Evolutionary conservation across 2,329 filamentous ascomycete genomes (phyloP), one percentile per base, ranked within the genome.

Genomic region (Leptographium lundbergii): DNA sequence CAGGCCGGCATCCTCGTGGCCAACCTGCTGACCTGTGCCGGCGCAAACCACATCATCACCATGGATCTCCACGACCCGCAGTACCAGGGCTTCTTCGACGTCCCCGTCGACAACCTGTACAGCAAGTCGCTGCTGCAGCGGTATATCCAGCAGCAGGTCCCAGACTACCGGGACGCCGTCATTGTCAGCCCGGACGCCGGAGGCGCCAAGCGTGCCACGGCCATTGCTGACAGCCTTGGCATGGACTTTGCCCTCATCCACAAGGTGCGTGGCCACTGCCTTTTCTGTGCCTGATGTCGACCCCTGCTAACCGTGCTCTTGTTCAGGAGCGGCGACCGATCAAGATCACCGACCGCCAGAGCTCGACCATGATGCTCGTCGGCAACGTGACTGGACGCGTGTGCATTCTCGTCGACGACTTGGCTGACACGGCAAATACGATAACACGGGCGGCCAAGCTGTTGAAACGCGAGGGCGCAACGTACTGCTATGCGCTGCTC

Each of bases 61-160:
- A 95, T 99, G 88, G 94, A 99, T 69, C 81, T 71, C 57, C 90
- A 94, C 70, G 92, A 96, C 71, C 88, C 90, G 50, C 91, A 99
- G 73, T 97, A 97, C 69, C 94, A 99, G 73, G 94, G 94, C 58
- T 99, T 96, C 78, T 97, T 99, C 69, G 92, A 99, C 69, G 96
- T 97, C 60, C 94, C 94, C 2, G 94, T 99, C 59, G 94, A 99
- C 75, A 99, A 99, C 71, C 80, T 99, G 22, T 97, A 97, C 74
- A 92, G 86, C 59, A 85, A 88, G 66, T 86, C 88, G 56, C 75
- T 91, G 56, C 77, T 87, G 58, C 83, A 86, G 69, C 80, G 80
- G 62, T 87, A 86, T 68, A 86, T 87, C 66, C 86, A 91, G 69
- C 85, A 88, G 68, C 84, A 90, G 67, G 94, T 96, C 61, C 86